Evolutionary conservation across 2,329 filamentous ascomycete species (phyloP).

Genomic region (Chrysoporthe deuterocubensis): DNA sequence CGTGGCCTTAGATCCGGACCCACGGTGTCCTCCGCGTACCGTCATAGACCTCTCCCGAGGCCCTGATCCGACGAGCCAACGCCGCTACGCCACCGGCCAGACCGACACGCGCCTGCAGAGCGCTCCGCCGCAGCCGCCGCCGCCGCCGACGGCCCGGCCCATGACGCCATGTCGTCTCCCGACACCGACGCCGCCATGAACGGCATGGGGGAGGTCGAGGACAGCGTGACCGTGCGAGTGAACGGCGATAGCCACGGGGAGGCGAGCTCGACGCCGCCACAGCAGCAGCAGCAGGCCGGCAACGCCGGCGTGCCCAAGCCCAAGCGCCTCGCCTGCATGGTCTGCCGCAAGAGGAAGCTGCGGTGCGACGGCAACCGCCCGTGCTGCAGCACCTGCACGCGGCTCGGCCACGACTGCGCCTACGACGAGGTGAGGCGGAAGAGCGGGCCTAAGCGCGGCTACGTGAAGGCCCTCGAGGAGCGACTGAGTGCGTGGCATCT

Average conservation of each 20-base stretch:
- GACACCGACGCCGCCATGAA: constrained; percentile 42
- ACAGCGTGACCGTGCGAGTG: constrained; percentile 26
- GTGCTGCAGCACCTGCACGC: constrained; percentile 84
- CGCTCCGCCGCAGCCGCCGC: not conserved
- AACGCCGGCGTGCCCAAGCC: constrained; percentile 70
- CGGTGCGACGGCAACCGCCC: constrained; percentile 86
- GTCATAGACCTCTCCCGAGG: not conserved
- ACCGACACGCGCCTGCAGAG: not conserved
- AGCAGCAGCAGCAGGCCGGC: constrained; percentile 43
- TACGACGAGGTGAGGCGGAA: constrained; percentile 94
- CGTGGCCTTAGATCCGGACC: not conserved
- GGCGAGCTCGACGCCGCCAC: constrained; percentile 39
- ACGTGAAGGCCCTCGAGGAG: constrained; percentile 92
- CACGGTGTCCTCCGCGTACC: not conserved
- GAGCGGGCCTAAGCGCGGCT: constrained; percentile 91
- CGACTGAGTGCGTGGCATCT: constrained; percentile 72
- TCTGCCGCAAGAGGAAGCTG: constrained; percentile 90
- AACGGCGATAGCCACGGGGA: constrained; percentile 37
- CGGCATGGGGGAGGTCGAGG: constrained; percentile 23
- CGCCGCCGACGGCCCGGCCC: constrained; percentile 18
- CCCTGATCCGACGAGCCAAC: not conserved
- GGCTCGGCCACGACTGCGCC: constrained; percentile 84
- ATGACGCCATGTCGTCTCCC: constrained; percentile 41
- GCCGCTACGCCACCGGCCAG: constrained; percentile 3
- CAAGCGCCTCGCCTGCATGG: constrained; percentile 94